These are phyloP conservation scores for Chytriomyces sp. DNA, from an alignment of 192 early-diverging fungal species.

Conservation along the genomic window DNA sequence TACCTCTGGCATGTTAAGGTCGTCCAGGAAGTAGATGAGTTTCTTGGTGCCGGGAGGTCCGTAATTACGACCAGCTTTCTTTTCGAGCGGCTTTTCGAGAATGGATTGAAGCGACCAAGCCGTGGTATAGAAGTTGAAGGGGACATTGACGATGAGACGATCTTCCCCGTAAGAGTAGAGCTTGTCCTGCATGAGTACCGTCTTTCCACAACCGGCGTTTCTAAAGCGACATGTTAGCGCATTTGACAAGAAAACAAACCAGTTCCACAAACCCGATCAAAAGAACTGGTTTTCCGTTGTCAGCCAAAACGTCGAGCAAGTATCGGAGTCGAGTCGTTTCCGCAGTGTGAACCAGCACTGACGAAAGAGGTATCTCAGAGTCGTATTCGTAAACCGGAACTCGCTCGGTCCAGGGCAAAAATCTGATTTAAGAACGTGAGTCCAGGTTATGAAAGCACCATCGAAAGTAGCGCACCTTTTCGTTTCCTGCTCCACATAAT, in stretches of 20 bases:
- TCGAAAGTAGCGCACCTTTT: slow-evolving; percentile 42
- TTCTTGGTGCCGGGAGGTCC: slow-evolving; percentile 69
- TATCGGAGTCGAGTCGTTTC: slow-evolving; percentile 66
- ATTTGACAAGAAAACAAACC: neutral
- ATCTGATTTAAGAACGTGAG: slow-evolving; percentile 22
- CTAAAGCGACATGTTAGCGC: slow-evolving; percentile 38
- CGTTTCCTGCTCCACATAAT: slow-evolving; percentile 63
- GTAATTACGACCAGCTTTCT: slow-evolving; percentile 70
- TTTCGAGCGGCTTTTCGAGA: slow-evolving; percentile 69
- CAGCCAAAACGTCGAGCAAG: slow-evolving; percentile 63
- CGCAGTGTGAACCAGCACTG: slow-evolving; percentile 66
- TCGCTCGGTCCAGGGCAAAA: slow-evolving; percentile 66
- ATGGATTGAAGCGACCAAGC: slow-evolving; percentile 64
- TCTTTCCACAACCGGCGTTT: slow-evolving; percentile 72
- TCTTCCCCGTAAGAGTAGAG: slow-evolving; percentile 66
- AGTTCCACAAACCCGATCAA: slow-evolving; percentile 38
- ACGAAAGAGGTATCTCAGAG: slow-evolving; percentile 60
- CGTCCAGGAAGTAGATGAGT: slow-evolving; percentile 71
- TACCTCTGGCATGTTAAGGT: slow-evolving; percentile 73
- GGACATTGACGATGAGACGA: slow-evolving; percentile 65
- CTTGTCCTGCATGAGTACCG: slow-evolving; percentile 70
- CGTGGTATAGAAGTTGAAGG: slow-evolving; percentile 73
- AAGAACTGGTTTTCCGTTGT: slow-evolving; percentile 67
- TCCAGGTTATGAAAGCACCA: neutral
- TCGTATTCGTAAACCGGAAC: slow-evolving; percentile 62